Evolutionary conservation across 2,329 filamentous ascomycete genomes (phyloP).

Genomic region (Neopestalotiopsis clavispora): DNA sequence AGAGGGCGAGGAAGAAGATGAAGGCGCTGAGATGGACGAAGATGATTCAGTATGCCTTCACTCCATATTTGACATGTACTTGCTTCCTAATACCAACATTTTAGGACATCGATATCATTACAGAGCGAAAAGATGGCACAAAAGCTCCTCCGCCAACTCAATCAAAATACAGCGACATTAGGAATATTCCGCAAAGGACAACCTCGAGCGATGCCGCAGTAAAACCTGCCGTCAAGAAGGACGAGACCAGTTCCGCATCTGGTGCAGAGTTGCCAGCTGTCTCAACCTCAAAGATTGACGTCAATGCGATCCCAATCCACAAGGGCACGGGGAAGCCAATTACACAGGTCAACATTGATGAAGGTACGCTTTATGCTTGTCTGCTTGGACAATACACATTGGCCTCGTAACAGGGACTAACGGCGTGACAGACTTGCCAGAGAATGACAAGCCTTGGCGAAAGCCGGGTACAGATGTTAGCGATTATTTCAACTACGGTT

Average conservation of each 20-base stretch:
- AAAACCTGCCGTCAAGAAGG: conserved; percentile 54
- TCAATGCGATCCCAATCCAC: conserved; percentile 82
- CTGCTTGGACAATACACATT: not conserved
- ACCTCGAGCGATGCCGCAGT: conserved; percentile 54
- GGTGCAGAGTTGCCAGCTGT: conserved; percentile 57
- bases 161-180: conserved; percentile 67
- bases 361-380: conserved; percentile 47
- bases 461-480: conserved; percentile 92
- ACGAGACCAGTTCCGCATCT: conserved; percentile 38
- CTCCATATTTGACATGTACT: not conserved
- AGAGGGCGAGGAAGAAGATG: conserved; percentile 69
- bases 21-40: conserved; percentile 64
- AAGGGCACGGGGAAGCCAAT: conserved; percentile 81
- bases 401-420: not conserved
- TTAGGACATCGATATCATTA: conserved; percentile 72
- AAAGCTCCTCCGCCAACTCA: conserved; percentile 63
- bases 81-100: not conserved
- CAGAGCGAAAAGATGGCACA: conserved; percentile 67
- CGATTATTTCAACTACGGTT: conserved; percentile 99
- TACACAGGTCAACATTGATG: conserved; percentile 75
- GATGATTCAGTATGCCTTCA: conserved; percentile 54
- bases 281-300: conserved; percentile 81
- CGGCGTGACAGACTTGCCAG: conserved; percentile 61
- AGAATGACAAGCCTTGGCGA: conserved; percentile 93
- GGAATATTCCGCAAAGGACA: conserved; percentile 67